Evolutionary conservation across 805 yeast species (phyloP), one percentile per base, ranked within the genome.

Genomic region (Priceomyces haplophilus): DNA sequence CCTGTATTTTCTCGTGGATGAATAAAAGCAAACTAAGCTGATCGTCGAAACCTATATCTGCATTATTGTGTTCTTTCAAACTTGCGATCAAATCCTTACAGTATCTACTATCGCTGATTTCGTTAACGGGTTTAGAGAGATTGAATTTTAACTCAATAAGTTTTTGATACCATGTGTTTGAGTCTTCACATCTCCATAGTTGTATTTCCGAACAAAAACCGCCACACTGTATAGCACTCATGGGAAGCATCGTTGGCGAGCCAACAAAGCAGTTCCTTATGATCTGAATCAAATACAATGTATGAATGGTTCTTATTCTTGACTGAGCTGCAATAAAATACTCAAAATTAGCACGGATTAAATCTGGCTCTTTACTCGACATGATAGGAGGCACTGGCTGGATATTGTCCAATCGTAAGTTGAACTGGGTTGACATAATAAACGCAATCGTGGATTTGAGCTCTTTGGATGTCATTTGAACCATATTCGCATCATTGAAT

Each of bases 1-100:
- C 57, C 56, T 78, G 82, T 30, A 85, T 80, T 50, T 70, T 73
- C 50, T 84, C 91, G 56, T 84, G 87, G 32, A 85, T 69, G 15
- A 84, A 77, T 65, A 84, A 73, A 46, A 85, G 63, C 46, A 83
- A 65, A 2, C 83, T 74, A 32, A 83, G 58, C 44, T 76, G 51
- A 13, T 83, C 75, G 43, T 76, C 69, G 57, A 71, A 65, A 3
- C 80, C 75, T 29, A 75, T 56, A 19, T 61, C 64, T 40, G 58
- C 76, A 7, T 51, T 60, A 30, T 58, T 44, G 59, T 63, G 53
- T 58, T 73, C 67, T 36, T 65, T 64, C 56, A 82, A 54, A 46
- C 76, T 77, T 43, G 68, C 72, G 41, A 75, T 54, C 51, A 79
- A 67, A 37, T 67, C 65, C 37, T 61, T 62, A 54, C 75, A 71